Base-by-base conservation (phyloP, 2,329 filamentous ascomycete species). In the Talaromyces atroroseus region DNA sequence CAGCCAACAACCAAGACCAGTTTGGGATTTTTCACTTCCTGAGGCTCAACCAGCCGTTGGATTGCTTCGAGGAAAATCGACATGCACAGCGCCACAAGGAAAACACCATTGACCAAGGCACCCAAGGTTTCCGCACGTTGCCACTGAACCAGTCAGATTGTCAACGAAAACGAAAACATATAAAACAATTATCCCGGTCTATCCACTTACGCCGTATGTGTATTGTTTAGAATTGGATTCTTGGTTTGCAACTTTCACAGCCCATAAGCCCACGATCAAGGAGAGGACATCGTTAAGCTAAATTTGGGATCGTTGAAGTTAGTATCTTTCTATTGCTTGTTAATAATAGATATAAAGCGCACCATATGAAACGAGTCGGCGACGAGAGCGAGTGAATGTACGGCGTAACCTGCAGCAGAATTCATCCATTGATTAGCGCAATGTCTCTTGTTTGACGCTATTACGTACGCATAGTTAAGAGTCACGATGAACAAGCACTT, bases 321-420 rank as follows among this genome's bases (percentile, higher is more conserved):
- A 44, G 40, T 20, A 44, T 29, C 12, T 49, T 16, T 8, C 14
- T 16, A 24, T 24, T 20, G 20, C 10, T 36, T n/a, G 32, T 6
- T 16, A 46, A 36, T n/a, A 58, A 18, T 4, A 26, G 11, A 11
- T 29, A 34, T 20, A 40, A 44, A 72, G 23, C 81, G 65, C 69
- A 90, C 88, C 94, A 99, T 99, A 76, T 99, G 94, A 74, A 99
- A 99, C 59, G 94, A 91, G 77, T 99, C 94, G 54, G 94, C 94
- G 69, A 95, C 91, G 58, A 99, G 82, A 38, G 94, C 94, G 64
- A 99, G 82, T 18, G 94, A 97, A 69, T 92, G 87, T 59, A 95
- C 90, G 61, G 87, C 78, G 78, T 96, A 90, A 60, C 94, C 81
- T 82, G 60, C 42, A 32, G 50, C 49, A 18, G 14, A n/a, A 50